Base-by-base conservation (phyloP, 352 stramenopile species). In the Globisporangium heterothallicum region DNA sequence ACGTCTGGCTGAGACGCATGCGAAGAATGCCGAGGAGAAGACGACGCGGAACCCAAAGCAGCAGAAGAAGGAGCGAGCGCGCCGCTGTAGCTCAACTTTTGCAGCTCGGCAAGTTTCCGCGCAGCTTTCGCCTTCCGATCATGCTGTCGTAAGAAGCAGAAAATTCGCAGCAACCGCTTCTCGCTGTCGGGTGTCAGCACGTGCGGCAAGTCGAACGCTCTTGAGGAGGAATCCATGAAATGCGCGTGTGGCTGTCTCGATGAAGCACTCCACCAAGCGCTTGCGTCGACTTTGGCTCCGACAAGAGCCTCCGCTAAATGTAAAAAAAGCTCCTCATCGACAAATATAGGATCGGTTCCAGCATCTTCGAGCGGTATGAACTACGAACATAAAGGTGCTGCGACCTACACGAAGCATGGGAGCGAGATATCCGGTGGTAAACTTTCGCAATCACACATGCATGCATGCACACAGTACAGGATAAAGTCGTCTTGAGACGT, bases 121-220 rank as follows among this genome's bases (percentile, higher is more conserved):
- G 61, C 54, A 6, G 73, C 60, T 21, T 55, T 68, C 14, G 72
- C 36, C 66, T 84, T 86, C 32, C 70, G 64, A 22, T 84, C 72
- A 45, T 84, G 70, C 57, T 85, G 74, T 6, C 74, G 68, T 13
- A 84, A 54, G 32, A 76, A 72, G 50, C 61, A 72, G 38, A 88
- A 85, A 14, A 78, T 58, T 6, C 72, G 70, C 53, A 74, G 52
- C 42, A 88, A 53, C 36, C 72, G 70, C 49, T 68, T 56, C 29
- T 71, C 62, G 18, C 60, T 61, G n/a, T 84, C 77, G 3, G 63
- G 47, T 38, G 68, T 64, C 21, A 84, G 58, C 55, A 68, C 55
- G 9, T 53, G 58, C 14, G 58, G 49, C 44, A 56, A 6, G 7
- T 64, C 58, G 30, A 61, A 50, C 43, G 58, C 52, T 29, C 44